Evolutionary conservation across 257 asterid species (phyloP).

Genomic region (Solanum gandarillasii): DNA sequence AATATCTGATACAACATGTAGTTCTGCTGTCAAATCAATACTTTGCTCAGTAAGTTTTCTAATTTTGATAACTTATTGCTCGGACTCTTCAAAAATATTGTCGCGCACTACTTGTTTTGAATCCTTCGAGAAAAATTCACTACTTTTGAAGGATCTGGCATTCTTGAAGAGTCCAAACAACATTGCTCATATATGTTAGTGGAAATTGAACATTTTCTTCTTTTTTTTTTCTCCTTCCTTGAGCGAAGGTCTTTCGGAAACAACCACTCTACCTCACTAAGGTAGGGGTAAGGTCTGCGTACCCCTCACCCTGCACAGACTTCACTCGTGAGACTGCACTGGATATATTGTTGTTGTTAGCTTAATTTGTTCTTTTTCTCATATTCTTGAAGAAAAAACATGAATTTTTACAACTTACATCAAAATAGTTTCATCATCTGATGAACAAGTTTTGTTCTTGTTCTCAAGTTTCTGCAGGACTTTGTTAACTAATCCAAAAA

Average conservation of each 20-base stretch:
- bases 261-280: not conserved
- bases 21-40: conserved; percentile 66
- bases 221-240: too few species aligned
- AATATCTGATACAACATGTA: conserved; percentile 60
- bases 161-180: not conserved
- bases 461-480: not conserved
- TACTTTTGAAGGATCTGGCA: not conserved
- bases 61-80: not conserved
- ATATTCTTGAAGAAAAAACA: not conserved
- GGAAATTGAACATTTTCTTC: not conserved
- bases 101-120: not conserved
- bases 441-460: not conserved
- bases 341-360: not conserved
- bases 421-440: not conserved
- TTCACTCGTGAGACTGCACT: not conserved
- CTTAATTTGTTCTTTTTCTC: not conserved
- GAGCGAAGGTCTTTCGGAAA: too few species aligned
- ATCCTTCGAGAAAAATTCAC: not conserved
- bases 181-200: not conserved
- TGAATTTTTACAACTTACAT: not conserved
- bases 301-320: not conserved
- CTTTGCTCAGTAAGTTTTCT: conserved; percentile 72
- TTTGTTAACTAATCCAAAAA: not conserved
- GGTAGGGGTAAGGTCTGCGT: not conserved
- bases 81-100: not conserved